phyloP scores from a whole-genome alignment of 2,329 filamentous ascomycete genomes.

The Rosellinia necatrix region DNA sequence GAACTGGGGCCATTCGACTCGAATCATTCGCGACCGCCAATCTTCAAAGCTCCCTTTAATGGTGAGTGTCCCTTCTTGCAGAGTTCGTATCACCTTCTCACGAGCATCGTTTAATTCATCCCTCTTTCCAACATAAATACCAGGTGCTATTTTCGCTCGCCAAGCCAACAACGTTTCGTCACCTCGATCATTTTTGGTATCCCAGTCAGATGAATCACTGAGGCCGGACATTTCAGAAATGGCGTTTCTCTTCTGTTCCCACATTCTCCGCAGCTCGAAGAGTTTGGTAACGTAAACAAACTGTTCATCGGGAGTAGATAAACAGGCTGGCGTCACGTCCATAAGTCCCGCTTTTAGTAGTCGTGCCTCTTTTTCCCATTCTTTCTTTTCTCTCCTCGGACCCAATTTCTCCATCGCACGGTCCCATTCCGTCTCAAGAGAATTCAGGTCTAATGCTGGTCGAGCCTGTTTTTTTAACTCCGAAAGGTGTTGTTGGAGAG shows the following conservation, averaged over 20 bases:
- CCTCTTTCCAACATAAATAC: neutral
- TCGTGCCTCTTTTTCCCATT: neutral
- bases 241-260: neutral
- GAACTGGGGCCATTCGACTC: neutral
- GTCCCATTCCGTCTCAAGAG: neutral
- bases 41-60: no score
- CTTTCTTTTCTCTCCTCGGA: neutral
- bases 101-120: no score
- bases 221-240: neutral
- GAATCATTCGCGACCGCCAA: neutral
- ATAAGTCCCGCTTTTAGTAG: neutral
- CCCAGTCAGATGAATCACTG: neutral
- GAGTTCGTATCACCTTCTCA: no score
- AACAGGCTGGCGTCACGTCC: no score
- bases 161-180: neutral
- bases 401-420: neutral
- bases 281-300: neutral
- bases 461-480: neutral
- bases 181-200: neutral
- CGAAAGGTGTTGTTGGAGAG: neutral
- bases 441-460: neutral
- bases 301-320: neutral
- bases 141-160: neutral
- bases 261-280: neutral
- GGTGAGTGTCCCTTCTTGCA: no score